phyloP scores from a whole-genome alignment of 2,329 filamentous ascomycete genomes.

The Simplicillium sp. region DNA sequence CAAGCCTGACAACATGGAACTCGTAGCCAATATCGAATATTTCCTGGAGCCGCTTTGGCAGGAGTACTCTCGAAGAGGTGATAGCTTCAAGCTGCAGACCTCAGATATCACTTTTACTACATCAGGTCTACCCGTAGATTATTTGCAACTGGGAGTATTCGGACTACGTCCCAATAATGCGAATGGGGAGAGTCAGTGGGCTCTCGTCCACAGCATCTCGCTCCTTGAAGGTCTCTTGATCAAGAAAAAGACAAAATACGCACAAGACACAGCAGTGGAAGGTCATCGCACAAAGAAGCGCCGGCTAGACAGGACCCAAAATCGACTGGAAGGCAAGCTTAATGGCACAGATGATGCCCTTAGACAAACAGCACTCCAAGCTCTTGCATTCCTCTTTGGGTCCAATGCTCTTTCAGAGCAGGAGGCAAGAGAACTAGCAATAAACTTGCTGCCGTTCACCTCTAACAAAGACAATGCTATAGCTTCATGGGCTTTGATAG shows the following conservation, averaged over 20 bases:
- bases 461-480: constrained; percentile 59
- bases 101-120: constrained; percentile 59
- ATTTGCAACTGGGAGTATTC: constrained; percentile 40
- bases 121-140: constrained; percentile 30
- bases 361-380: constrained; percentile 44
- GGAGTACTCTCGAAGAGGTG: constrained; percentile 67
- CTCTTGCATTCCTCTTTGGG: constrained; percentile 47
- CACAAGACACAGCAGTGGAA: constrained; percentile 30
- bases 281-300: constrained; percentile 33
- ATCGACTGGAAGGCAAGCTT: constrained; percentile 39
- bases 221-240: constrained; percentile 36
- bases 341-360: constrained; percentile 31
- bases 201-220: constrained; percentile 47
- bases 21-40: constrained; percentile 46
- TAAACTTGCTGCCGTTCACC: constrained; percentile 47
- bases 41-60: constrained; percentile 61
- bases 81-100: constrained; percentile 66
- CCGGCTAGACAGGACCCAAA: constrained; percentile 30
- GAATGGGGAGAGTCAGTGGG: constrained; percentile 51
- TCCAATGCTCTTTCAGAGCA: constrained; percentile 34
- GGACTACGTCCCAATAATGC: constrained; percentile 41
- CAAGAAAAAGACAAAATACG: constrained; percentile 11
- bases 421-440: constrained; percentile 45
- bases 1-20: constrained; percentile 27
- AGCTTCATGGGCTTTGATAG: constrained; percentile 76